Base-by-base conservation (phyloP, 2,329 filamentous ascomycete species). In the Botryosphaeria dothidea region DNA sequence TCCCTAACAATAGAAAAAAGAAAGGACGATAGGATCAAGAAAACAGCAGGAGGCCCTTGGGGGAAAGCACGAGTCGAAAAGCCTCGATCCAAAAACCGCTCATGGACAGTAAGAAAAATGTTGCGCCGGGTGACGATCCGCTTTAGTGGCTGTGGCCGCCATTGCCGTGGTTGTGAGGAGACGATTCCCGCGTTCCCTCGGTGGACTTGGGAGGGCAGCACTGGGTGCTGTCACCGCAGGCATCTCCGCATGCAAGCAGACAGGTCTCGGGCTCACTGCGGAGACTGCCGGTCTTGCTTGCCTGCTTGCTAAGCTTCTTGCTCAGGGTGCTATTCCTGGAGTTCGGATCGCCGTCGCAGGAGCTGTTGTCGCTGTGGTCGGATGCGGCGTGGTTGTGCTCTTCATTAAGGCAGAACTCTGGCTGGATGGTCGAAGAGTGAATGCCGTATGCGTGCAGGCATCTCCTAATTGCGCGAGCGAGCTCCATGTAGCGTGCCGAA, bases 381-480 rank as follows among this genome's bases (percentile, higher is more conserved):
- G 71, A 70, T 70, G 72, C 73, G 21, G 76, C 72, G 67, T 83
- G 80, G 66, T 79, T 77, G 68, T 82, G 79, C 19, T 75, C 76
- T 5, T 74, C 73, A 65, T 83, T 76, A 25, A 82, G 75, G 69
- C 80, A 80, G 73, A 82, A 99, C 77, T 99, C 95, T 5, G 95
- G 95, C 78, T 99, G 95, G 71, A 99, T 98, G 13, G 95, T 99
- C 38, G 93, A 94, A 41, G 92, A 96, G 81, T 99, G 95, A 69
- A 99, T 98, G 64, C 95, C 94, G 71, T 96, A 97, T 38, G 88
- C 93, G 77, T 99, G 95, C 3, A 99, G 87, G 73, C 95, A 99
- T 73, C 89, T 89, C 54, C 93, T 86, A 19, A 96, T 91, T 65
- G 90, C 88, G 66, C 88, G 88, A 21, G 94, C 92, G 43, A 99